phyloP scores from a whole-genome alignment of 768 basidiomycete species.

The Paxillus ammoniavirescens region DNA sequence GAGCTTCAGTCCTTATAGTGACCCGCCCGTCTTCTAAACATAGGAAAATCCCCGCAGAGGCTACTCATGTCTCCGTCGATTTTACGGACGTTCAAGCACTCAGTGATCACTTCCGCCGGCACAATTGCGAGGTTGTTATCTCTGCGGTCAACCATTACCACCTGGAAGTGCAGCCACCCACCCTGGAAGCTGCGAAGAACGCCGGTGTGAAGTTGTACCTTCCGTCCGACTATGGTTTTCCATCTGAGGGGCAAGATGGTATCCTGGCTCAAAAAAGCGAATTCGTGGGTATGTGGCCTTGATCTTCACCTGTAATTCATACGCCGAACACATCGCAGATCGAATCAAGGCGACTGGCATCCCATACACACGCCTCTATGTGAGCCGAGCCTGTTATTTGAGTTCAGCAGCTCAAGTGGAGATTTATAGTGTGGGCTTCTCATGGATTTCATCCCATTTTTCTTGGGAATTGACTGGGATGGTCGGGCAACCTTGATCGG shows the following conservation, averaged over 20 bases:
- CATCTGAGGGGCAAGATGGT: slow-evolving; percentile 20
- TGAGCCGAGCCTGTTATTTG: slow-evolving; percentile 4
- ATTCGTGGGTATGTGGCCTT: slow-evolving; percentile 12
- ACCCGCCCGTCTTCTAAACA: slow-evolving; percentile 10
- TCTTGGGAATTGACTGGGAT: slow-evolving; percentile 13
- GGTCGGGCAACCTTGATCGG: slow-evolving; percentile 18
- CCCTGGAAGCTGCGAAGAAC: slow-evolving; percentile 28
- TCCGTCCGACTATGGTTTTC: slow-evolving; percentile 28
- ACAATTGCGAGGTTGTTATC: slow-evolving; percentile 26
- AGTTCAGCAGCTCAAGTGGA: not conserved
- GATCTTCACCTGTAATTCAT: not conserved
- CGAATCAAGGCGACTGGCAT: slow-evolving; percentile 14
- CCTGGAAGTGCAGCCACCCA: slow-evolving; percentile 19
- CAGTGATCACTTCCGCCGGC: slow-evolving; percentile 9
- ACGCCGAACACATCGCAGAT: not conserved
- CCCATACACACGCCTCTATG: slow-evolving; percentile 20
- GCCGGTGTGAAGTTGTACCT: slow-evolving; percentile 30
- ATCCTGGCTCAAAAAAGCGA: slow-evolving; percentile 14
- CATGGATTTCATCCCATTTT: slow-evolving; percentile 25
- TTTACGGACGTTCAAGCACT: slow-evolving; percentile 9
- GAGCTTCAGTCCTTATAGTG: slow-evolving; percentile 12
- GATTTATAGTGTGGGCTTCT: slow-evolving; percentile 16
- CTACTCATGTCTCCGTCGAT: slow-evolving; percentile 11
- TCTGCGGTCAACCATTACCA: slow-evolving; percentile 22
- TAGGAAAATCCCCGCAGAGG: slow-evolving; percentile 8